Conservation (phyloP, 306 rosid species). For the Sicyos edulis region DNA sequence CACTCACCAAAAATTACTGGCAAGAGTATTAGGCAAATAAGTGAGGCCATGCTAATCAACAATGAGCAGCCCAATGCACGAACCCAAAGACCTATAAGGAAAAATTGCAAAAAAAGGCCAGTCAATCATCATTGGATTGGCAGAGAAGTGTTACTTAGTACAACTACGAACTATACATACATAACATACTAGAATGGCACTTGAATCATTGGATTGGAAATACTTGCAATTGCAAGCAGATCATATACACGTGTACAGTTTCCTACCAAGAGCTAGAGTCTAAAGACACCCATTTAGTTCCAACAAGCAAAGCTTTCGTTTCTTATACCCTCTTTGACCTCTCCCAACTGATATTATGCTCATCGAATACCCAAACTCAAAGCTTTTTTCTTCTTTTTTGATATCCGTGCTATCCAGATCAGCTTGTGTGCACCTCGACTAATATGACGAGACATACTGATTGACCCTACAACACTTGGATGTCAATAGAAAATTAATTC, state of each 20-base stretch:
- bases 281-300: not conserved
- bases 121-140: not conserved
- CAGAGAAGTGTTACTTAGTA: not conserved
- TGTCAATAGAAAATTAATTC: no score
- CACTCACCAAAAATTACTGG: slow-evolving; percentile 80
- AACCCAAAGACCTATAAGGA: slow-evolving; percentile 68
- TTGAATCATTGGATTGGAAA: not conserved
- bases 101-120: not conserved
- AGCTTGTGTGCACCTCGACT: no score
- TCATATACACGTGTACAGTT: not conserved
- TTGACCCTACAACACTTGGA: no score
- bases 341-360: not conserved
- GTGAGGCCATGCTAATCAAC: slow-evolving; percentile 97
- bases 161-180: not conserved
- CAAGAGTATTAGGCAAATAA: slow-evolving; percentile 68
- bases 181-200: not conserved
- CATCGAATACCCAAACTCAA: no score
- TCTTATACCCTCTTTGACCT: not conserved
- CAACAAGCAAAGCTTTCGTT: not conserved
- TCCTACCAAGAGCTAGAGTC: not conserved
- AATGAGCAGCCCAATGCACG: slow-evolving; percentile 87
- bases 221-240: not conserved
- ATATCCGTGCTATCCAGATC: no score
- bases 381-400: no score
- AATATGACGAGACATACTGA: no score